Evolutionary conservation across 208 protist genomes (phyloP).

Genomic region (Leishmania braziliensis): DNA sequence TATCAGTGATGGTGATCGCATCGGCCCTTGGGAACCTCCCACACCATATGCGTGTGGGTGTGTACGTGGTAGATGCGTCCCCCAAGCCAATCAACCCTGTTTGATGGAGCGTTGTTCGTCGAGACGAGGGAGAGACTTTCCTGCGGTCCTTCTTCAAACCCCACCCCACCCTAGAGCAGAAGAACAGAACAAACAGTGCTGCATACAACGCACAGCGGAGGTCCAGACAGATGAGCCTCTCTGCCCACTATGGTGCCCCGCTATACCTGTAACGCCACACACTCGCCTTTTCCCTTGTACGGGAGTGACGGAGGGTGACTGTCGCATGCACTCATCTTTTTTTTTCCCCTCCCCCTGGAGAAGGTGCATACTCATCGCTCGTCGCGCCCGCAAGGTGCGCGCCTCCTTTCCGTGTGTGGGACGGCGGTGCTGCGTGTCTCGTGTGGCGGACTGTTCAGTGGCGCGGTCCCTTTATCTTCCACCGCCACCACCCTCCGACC

Average conservation of each 20-base stretch:
- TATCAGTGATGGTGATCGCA: not conserved
- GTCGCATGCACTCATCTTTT: not conserved
- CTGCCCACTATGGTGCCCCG: not conserved
- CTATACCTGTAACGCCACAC: not conserved
- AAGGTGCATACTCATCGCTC: not conserved
- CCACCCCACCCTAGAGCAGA: not conserved
- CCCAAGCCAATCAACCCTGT: not conserved
- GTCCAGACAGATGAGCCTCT: not conserved
- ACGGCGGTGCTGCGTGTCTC: not conserved
- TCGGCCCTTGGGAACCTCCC: not conserved
- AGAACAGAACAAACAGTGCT: not conserved
- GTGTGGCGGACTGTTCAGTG: not conserved
- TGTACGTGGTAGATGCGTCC: not conserved
- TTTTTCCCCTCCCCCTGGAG: not conserved
- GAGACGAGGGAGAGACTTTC: not conserved
- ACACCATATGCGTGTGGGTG: not conserved
- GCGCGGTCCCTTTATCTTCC: not conserved
- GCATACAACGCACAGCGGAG: not conserved
- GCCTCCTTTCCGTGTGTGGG: not conserved
- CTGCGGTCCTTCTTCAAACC: not conserved
- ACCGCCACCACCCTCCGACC: not conserved
- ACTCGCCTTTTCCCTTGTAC: not conserved
- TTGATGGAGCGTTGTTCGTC: not conserved
- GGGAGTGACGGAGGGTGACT: not conserved
- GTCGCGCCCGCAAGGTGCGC: not conserved